Conservation (phyloP, 192 early-diverging fungal genomes). For the Coemansia sp. region DNA sequence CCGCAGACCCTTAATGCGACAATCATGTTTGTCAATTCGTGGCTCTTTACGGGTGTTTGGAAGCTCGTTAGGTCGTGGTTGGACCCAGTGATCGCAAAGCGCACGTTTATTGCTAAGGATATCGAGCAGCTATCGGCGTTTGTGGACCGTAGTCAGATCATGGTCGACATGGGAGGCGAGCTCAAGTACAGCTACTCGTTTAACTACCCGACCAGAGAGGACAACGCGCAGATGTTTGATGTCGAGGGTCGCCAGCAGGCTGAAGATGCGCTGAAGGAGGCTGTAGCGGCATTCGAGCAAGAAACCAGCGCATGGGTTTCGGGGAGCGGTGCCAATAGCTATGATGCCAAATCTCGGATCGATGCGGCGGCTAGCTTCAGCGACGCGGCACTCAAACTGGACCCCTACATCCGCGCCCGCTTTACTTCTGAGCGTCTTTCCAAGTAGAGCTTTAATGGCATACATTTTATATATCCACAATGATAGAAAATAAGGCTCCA, state of each 20-base stretch:
- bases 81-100: conserved; percentile 80
- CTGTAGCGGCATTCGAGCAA: conserved; percentile 44
- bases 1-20: conserved; percentile 75
- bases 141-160: conserved; percentile 63
- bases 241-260: conserved; percentile 43
- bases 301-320: conserved; percentile 53
- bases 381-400: conserved; percentile 46
- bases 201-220: conserved; percentile 49
- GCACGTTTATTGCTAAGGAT: conserved; percentile 74
- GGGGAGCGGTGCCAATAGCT: not conserved
- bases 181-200: conserved; percentile 60
- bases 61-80: conserved; percentile 74
- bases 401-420: conserved; percentile 57
- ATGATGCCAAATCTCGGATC: conserved; percentile 22
- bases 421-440: conserved; percentile 26
- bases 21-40: conserved; percentile 82
- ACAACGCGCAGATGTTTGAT: conserved; percentile 60
- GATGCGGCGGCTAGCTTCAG: conserved; percentile 27
- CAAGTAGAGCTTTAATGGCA: conserved; percentile 2
- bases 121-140: conserved; percentile 61
- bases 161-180: conserved; percentile 63
- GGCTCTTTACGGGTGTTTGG: conserved; percentile 87
- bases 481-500: no score
- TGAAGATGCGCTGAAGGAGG: conserved; percentile 35
- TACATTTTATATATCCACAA: no score